Evolutionary conservation across 2,329 filamentous ascomycete genomes (phyloP), one percentile per base, ranked within the genome.

Genomic region (Cytospora paraplurivora): DNA sequence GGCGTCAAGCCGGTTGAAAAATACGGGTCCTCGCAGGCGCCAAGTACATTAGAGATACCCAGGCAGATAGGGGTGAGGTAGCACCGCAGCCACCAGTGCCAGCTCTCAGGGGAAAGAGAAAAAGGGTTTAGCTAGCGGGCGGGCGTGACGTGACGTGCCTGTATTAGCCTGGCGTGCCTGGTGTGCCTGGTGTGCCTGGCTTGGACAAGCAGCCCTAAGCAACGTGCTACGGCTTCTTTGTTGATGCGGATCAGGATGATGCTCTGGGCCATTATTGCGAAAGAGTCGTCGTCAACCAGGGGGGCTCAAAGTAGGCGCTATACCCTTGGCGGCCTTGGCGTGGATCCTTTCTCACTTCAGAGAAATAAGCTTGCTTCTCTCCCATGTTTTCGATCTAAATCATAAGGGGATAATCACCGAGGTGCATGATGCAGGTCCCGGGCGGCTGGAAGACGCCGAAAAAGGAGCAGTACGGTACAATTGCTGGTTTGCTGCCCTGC

Each of bases 241-340:
- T 51, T 49, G 55, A 44, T 19, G 54, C 55, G 51, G 21, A n/a
- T 47, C 54, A 34, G 49, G 38, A 44, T 34, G 34, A 34, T 51
- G 49, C 52, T 27, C 27, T 27, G 27, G 60, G 55, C 50, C 47
- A 38, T 44, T 37, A 47, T 38, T 15, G 50, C 37, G 38, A 34
- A 44, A 53, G 13, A 5, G 13, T 10, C 38, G 60, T 58, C 56
- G 17, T 58, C 37, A 47, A 55, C 55, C 32, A 49, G 56, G 41
- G 27, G 51, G 60, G 60, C 35, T 59, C 10, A 1, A 21, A 38
- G 33, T n/a, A 44, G 49, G 27, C 47, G 47, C 60, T 52, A 62
- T 44, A 8, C 53, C 54, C 60, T 62, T 62, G 60, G 60, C 60
- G 51, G 37, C 19, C 60, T 62, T 62, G 60, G 60, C 54, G 38